phyloP scores from a whole-genome alignment of 2,329 filamentous ascomycete genomes.

The Beauveria australis region DNA sequence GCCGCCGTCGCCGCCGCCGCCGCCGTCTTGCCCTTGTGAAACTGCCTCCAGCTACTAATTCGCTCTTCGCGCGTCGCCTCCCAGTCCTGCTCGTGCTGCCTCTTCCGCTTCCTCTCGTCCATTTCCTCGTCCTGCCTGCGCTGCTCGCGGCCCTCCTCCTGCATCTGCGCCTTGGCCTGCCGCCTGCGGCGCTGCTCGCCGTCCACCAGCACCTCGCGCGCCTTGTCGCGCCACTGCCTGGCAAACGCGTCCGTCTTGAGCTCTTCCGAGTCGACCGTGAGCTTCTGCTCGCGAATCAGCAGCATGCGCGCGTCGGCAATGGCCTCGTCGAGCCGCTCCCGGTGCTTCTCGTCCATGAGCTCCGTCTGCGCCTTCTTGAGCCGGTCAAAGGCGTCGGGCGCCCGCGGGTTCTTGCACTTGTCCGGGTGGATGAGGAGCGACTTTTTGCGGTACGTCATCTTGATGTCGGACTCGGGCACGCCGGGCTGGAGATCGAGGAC shows the following conservation, averaged over 20 bases:
- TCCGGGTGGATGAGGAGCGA: slow-evolving; percentile 99
- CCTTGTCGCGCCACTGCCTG: slow-evolving; percentile 82
- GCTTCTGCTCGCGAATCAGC: slow-evolving; percentile 88
- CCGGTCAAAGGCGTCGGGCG: slow-evolving; percentile 92
- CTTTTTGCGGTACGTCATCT: slow-evolving; percentile 87
- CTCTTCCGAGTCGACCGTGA: slow-evolving; percentile 82
- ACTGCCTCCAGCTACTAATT: slow-evolving; percentile 90
- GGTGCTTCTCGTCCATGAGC: slow-evolving; percentile 90
- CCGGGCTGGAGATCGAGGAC: slow-evolving; percentile 93
- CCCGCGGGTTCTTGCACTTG: slow-evolving; percentile 85
- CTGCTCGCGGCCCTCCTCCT: slow-evolving; percentile 89
- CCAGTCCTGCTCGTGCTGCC: slow-evolving; percentile 92
- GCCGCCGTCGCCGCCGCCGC: neutral
- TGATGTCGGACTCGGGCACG: slow-evolving; percentile 93
- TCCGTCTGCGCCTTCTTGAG: slow-evolving; percentile 90
- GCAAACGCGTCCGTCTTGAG: slow-evolving; percentile 77
- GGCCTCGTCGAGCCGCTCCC: slow-evolving; percentile 79
- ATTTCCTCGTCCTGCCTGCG: slow-evolving; percentile 77
- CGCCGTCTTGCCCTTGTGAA: slow-evolving; percentile 63
- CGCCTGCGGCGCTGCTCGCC: slow-evolving; percentile 78
- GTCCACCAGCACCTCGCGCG: slow-evolving; percentile 81
- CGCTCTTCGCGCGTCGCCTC: slow-evolving; percentile 84
- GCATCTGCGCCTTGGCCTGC: slow-evolving; percentile 89
- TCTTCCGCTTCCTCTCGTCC: slow-evolving; percentile 72
- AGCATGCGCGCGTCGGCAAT: slow-evolving; percentile 95